phyloP scores from a whole-genome alignment of 1,284 basidiomycete species.

The Trichosporon sp. region DNA sequence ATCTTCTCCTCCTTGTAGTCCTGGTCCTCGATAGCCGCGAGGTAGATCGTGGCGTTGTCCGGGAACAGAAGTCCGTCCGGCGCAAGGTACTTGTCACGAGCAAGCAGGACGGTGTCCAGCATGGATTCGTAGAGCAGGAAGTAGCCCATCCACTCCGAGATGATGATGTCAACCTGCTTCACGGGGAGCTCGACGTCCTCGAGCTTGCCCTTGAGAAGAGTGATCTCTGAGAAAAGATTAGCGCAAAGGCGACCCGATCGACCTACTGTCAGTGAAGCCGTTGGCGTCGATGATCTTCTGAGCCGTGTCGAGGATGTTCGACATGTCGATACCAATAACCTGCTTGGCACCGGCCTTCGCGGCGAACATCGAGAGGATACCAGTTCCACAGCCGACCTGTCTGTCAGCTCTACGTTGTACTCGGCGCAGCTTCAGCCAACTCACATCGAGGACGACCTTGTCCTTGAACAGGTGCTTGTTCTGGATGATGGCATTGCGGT shows the following conservation, averaged over 20 bases:
- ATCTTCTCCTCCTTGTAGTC: slow-evolving; percentile 99
- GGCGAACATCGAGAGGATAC: slow-evolving; percentile 98
- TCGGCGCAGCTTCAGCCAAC: too few relatives aligned
- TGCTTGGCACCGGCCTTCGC: slow-evolving; percentile 94
- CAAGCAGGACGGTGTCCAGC: slow-evolving; percentile 96
- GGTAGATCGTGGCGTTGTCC: slow-evolving; percentile 85
- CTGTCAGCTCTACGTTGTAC: too few relatives aligned
- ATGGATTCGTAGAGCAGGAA: slow-evolving; percentile 89
- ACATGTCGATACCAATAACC: slow-evolving; percentile 99
- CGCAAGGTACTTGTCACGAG: slow-evolving; percentile 93
- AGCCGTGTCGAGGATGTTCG: slow-evolving; percentile 98
- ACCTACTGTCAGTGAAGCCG: slow-evolving; percentile 84
- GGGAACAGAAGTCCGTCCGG: slow-evolving; percentile 91
- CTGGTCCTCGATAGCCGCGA: slow-evolving; percentile 97
- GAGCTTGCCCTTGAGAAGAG: slow-evolving; percentile 95
- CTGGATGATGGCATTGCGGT: slow-evolving; percentile 90
- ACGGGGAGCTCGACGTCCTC: slow-evolving; percentile 84
- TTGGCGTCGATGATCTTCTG: slow-evolving; percentile 95
- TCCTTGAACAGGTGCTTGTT: slow-evolving; percentile 94
- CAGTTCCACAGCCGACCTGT: slow-evolving; percentile 87
- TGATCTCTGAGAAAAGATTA: slow-evolving; percentile 63
- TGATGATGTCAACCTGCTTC: slow-evolving; percentile 92
- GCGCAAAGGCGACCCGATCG: background rate
- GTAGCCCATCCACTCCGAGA: slow-evolving; percentile 64
- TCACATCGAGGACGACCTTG: slow-evolving; percentile 86